Evolutionary conservation across 495 filamentous ascomycete genomes (phyloP).

Genomic region (Xylaria acuta): DNA sequence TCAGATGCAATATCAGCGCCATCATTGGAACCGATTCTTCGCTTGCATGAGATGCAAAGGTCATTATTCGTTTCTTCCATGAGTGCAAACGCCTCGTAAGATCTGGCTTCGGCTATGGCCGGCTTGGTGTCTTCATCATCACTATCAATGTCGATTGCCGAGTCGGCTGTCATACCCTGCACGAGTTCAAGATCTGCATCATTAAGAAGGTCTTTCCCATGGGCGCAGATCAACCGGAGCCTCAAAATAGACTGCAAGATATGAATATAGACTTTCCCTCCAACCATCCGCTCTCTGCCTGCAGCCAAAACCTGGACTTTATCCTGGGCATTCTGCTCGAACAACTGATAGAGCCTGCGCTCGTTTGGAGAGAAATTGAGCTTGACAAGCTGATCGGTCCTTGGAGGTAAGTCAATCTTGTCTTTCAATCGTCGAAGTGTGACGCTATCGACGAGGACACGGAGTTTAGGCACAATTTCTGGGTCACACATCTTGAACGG

Average conservation of each 20-base stretch:
- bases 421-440: conserved; percentile 93
- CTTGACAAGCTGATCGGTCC: conserved; percentile 72
- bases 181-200: conserved; percentile 79
- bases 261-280: conserved; percentile 84
- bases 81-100: conserved; percentile 80
- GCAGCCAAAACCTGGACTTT: conserved; percentile 59
- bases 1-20: conserved; percentile 59
- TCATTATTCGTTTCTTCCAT: conserved; percentile 79
- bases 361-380: conserved; percentile 62
- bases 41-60: conserved; percentile 69
- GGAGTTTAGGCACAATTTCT: conserved; percentile 81
- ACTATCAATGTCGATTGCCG: conserved; percentile 86
- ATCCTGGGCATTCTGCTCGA: conserved; percentile 59
- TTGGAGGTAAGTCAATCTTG: conserved; percentile 78
- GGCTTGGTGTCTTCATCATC: conserved; percentile 64
- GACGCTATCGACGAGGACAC: conserved; percentile 90
- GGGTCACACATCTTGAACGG: conserved; percentile 84
- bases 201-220: conserved; percentile 85
- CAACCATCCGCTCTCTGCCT: conserved; percentile 65
- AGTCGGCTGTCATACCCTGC: conserved; percentile 77
- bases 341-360: conserved; percentile 61
- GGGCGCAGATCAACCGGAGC: conserved; percentile 87
- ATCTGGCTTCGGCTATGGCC: conserved; percentile 65
- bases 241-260: conserved; percentile 90
- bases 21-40: conserved; percentile 63